phyloP scores from a whole-genome alignment of 2,329 filamentous ascomycete species.

The Pochonia chlamydosporia region DNA sequence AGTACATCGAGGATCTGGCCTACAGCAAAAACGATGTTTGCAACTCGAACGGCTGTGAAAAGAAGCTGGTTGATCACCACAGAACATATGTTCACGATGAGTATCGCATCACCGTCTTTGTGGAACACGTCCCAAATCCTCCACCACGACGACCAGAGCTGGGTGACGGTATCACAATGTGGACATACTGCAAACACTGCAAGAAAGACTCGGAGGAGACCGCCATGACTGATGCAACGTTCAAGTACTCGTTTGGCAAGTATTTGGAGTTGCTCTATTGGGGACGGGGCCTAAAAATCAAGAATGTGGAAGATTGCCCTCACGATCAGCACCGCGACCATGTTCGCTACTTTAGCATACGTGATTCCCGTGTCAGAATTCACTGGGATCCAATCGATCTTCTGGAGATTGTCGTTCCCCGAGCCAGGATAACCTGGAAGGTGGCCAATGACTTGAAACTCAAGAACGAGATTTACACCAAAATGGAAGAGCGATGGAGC shows the following conservation, averaged over 20 bases:
- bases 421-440: conserved; percentile 91
- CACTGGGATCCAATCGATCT: conserved; percentile 92
- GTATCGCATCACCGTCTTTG: conserved; percentile 85
- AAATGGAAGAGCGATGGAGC: conserved; percentile 74
- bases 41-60: conserved; percentile 77
- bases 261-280: conserved; percentile 97
- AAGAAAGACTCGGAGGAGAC: conserved; percentile 83
- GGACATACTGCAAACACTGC: conserved; percentile 93
- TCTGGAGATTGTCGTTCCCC: conserved; percentile 88
- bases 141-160: conserved; percentile 35
- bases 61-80: conserved; percentile 86
- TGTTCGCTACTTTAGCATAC: conserved; percentile 84
- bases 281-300: conserved; percentile 75
- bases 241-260: conserved; percentile 98
- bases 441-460: conserved; percentile 88
- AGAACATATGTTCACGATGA: conserved; percentile 96
- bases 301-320: conserved; percentile 65
- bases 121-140: conserved; percentile 54
- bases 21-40: conserved; percentile 71
- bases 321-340: conserved; percentile 93
- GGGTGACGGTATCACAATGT: conserved; percentile 77
- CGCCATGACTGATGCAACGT: conserved; percentile 88
- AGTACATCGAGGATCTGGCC: conserved; percentile 90
- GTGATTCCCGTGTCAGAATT: conserved; percentile 78
- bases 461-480: conserved; percentile 85